Evolutionary conservation across 1,284 basidiomycete species (phyloP).

Genomic region (Sphagnurus paluster): DNA sequence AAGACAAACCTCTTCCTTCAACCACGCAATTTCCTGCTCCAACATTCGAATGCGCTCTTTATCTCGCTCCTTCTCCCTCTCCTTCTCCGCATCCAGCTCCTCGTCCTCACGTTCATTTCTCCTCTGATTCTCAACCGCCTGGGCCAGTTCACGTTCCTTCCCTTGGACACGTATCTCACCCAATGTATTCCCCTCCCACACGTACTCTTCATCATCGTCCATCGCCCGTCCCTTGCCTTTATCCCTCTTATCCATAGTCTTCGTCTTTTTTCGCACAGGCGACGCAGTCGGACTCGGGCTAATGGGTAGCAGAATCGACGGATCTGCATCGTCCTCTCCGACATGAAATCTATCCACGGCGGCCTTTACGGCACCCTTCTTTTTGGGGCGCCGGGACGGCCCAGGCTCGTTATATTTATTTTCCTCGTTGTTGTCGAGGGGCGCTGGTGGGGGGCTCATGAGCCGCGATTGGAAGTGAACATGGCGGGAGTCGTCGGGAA

Average conservation of each 20-base stretch:
- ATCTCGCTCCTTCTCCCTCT: constrained; percentile 49
- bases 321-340: constrained; percentile 35
- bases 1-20: constrained; percentile 61
- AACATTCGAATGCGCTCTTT: constrained; percentile 63
- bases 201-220: constrained; percentile 22
- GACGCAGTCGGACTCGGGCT: constrained; percentile 32
- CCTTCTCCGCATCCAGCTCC: constrained; percentile 16
- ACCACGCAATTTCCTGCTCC: constrained; percentile 62
- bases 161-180: constrained; percentile 49
- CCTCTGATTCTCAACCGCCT: constrained; percentile 50
- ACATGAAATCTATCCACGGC: constrained; percentile 44
- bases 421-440: constrained; percentile 5
- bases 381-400: constrained; percentile 26
- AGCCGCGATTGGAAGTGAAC: constrained; percentile 38
- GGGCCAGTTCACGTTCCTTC: constrained; percentile 59
- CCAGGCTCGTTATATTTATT: no score
- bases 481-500: constrained; percentile 45
- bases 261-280: constrained; percentile 17
- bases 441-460: constrained; percentile 7
- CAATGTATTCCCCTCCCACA: constrained; percentile 38
- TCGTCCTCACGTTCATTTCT: constrained; percentile 41
- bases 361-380: constrained; percentile 39
- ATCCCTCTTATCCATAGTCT: constrained; percentile 13
- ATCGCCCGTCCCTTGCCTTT: constrained; percentile 56
- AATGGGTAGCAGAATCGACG: constrained; percentile 43